Conservation (phyloP, 106 monocot genomes). For the Allium fistulosum region DNA sequence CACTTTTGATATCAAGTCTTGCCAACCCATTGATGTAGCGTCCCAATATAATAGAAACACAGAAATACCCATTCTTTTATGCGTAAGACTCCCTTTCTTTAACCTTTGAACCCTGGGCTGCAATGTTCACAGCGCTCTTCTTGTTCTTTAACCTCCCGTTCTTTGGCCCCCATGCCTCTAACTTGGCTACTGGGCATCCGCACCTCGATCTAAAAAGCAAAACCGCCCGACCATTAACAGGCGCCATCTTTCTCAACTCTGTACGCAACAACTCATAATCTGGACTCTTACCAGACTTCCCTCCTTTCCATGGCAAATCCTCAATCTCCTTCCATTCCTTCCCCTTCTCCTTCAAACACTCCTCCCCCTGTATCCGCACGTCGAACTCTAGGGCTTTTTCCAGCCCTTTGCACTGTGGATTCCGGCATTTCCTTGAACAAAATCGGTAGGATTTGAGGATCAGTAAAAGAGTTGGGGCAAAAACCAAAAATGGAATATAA, state of each 20-base stretch:
- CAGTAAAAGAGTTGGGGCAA: constrained; percentile 14
- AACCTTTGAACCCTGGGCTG: no score
- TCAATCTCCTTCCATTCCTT: constrained; percentile 75
- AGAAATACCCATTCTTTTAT: no score
- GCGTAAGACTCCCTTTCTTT: no score
- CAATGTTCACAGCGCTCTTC: constrained; percentile 5
- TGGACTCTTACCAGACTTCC: constrained; percentile 68
- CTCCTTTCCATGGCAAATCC: constrained; percentile 83
- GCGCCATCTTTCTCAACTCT: constrained; percentile 75
- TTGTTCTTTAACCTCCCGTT: constrained; percentile 23
- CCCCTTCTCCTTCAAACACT: constrained; percentile 19
- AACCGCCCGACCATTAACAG: constrained; percentile 77
- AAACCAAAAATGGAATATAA: constrained; percentile 16
- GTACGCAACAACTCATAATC: constrained; percentile 81
- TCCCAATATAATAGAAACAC: no score
- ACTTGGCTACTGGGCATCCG: constrained; percentile 67
- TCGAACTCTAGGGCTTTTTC: constrained; percentile 76
- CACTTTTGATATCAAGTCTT: no score
- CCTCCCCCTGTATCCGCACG: constrained; percentile 83
- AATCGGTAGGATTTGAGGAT: constrained; percentile 9
- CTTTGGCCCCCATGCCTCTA: constrained; percentile 56
- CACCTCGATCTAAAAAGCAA: constrained; percentile 71
- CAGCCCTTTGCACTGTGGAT: constrained; percentile 53
- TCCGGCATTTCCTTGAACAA: constrained; percentile 37
- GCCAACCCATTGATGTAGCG: no score